These are phyloP conservation scores for Talaromyces amestolkiae DNA, from an alignment of 2,329 filamentous ascomycete species.

Conservation along the genomic window DNA sequence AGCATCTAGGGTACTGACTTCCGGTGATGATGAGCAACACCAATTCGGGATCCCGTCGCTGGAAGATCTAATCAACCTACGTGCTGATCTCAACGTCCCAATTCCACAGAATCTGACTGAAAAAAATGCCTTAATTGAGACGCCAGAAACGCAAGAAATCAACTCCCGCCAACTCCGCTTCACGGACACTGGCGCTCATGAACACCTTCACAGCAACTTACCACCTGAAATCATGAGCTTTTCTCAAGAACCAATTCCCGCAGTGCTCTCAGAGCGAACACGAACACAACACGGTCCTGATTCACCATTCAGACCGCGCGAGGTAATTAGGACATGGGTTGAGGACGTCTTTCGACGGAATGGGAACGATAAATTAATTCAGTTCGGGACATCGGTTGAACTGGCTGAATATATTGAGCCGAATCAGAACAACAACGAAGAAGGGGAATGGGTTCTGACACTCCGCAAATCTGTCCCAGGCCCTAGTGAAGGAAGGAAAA, in stretches of 20 bases:
- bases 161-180: neutral
- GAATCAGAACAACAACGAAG: constrained; percentile 18
- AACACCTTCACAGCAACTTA: constrained; percentile 30
- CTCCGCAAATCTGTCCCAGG: constrained; percentile 25
- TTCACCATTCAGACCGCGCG: neutral
- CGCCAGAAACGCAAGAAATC: neutral
- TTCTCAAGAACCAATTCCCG: constrained; percentile 28
- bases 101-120: neutral
- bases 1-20: neutral
- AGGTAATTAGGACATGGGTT: neutral
- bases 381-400: constrained; percentile 6
- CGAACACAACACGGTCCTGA: neutral
- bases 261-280: constrained; percentile 17
- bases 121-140: neutral
- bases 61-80: neutral
- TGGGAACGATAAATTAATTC: neutral
- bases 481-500: constrained; percentile 10
- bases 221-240: constrained; percentile 29
- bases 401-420: neutral
- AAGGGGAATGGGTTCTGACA: constrained; percentile 31
- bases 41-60: neutral
- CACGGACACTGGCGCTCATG: neutral
- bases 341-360: neutral
- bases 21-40: neutral
- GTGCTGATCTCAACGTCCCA: neutral